Evolutionary conservation across 2,329 filamentous ascomycete genomes (phyloP).

Genomic region (Fusarium lyarnte): DNA sequence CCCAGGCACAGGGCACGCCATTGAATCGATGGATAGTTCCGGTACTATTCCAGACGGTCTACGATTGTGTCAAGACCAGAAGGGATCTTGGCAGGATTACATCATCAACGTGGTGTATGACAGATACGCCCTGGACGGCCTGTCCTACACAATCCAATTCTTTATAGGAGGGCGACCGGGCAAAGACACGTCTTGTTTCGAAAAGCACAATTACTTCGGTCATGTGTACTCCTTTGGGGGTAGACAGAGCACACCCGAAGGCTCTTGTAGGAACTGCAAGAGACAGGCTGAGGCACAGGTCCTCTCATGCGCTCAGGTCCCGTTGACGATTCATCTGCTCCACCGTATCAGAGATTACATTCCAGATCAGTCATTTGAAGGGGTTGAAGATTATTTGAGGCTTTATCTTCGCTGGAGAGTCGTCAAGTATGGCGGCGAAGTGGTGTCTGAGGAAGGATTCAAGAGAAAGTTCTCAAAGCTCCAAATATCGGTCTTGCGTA

Average conservation of each 20-base stretch:
- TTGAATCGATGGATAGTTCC: not conserved
- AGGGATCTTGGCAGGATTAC: not conserved
- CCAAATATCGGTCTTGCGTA: not conserved
- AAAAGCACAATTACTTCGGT: not conserved
- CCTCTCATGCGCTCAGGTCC: not conserved
- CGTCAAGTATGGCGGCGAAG: not conserved
- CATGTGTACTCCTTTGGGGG: not conserved
- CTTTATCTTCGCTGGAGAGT: not conserved
- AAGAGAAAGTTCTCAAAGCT: not conserved
- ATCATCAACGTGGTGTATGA: not conserved
- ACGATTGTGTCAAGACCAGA: rapidly evolving
- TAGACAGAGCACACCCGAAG: not conserved
- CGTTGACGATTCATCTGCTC: not conserved
- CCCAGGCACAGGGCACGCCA: not conserved
- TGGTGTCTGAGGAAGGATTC: not conserved
- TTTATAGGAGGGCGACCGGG: not conserved
- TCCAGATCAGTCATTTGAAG: rapidly evolving
- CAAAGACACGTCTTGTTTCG: not conserved
- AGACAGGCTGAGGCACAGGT: not conserved
- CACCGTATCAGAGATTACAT: not conserved
- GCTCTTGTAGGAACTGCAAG: not conserved
- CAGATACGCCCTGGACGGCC: not conserved
- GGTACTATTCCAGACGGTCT: rapidly evolving
- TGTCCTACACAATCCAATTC: not conserved
- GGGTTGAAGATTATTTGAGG: not conserved